Conservation (phyloP, 2,329 filamentous ascomycete genomes). For the Calonectria pseudoturangicola region DNA sequence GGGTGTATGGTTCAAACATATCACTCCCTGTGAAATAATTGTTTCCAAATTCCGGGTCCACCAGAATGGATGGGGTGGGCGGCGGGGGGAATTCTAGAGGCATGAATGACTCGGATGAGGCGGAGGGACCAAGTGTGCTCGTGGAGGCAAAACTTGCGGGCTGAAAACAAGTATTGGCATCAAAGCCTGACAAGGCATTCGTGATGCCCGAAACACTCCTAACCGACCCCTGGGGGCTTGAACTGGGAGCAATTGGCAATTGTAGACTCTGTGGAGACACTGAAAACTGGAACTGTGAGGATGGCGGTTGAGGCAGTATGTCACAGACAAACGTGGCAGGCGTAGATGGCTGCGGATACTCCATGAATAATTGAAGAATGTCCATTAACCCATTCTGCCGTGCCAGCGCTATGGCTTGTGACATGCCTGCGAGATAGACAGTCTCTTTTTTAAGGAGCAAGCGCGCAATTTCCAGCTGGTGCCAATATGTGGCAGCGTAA, state of each 20-base stretch:
- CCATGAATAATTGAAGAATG: slow-evolving; percentile 47
- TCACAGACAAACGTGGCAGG: slow-evolving; percentile 35
- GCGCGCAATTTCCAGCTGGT: slow-evolving; percentile 49
- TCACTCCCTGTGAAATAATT: not conserved
- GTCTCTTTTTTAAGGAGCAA: slow-evolving; percentile 47
- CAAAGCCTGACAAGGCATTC: slow-evolving; percentile 36
- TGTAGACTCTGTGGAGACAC: slow-evolving; percentile 31
- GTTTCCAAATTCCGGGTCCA: slow-evolving; percentile 1
- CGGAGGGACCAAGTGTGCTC: slow-evolving; percentile 5
- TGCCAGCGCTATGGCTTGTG: slow-evolving; percentile 51
- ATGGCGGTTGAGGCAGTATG: slow-evolving; percentile 35
- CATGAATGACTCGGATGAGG: not conserved
- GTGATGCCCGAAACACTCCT: slow-evolving; percentile 46
- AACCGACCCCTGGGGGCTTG: slow-evolving; percentile 9
- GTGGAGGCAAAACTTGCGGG: slow-evolving; percentile 21
- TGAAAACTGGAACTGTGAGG: slow-evolving; percentile 27
- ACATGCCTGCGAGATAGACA: slow-evolving; percentile 44
- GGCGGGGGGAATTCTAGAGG: not conserved
- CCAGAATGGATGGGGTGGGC: not conserved
- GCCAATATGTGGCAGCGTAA: slow-evolving; percentile 55
- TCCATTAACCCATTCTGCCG: slow-evolving; percentile 40
- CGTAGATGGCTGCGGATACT: slow-evolving; percentile 25
- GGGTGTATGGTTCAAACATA: slow-evolving; percentile 6
- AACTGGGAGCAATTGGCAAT: not conserved
- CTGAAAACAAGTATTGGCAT: not conserved